These are phyloP conservation scores for Penicillium bovifimosum DNA, from an alignment of 495 filamentous ascomycete species.

Conservation along the genomic window DNA sequence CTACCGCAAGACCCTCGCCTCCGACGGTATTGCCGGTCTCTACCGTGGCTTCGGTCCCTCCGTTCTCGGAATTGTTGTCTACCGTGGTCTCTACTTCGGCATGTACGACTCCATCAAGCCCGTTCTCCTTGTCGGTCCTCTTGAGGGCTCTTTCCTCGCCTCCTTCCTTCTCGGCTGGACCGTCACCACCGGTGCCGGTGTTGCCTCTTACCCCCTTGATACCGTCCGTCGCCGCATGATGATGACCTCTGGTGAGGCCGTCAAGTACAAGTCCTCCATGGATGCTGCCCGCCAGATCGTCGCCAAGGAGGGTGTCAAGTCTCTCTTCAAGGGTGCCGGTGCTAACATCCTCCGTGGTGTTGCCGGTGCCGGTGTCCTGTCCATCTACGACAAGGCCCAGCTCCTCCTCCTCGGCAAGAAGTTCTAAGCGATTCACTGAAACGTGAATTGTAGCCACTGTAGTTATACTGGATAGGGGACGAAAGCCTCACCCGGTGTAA, in stretches of 20 bases:
- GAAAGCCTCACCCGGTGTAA: slow-evolving; percentile 22
- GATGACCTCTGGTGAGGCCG: slow-evolving; percentile 95
- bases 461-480: slow-evolving; percentile 35
- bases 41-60: slow-evolving; percentile 99
- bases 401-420: slow-evolving; percentile 98
- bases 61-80: slow-evolving; percentile 96
- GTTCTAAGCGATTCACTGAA: slow-evolving; percentile 68
- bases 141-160: slow-evolving; percentile 97
- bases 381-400: slow-evolving; percentile 99
- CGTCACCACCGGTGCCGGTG: slow-evolving; percentile 99
- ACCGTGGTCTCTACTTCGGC: slow-evolving; percentile 99
- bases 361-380: slow-evolving; percentile 99
- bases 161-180: slow-evolving; percentile 98
- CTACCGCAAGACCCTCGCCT: slow-evolving; percentile 99
- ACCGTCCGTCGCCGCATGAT: slow-evolving; percentile 99
- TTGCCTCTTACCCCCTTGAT: slow-evolving; percentile 99
- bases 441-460: slow-evolving; percentile 18
- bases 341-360: slow-evolving; percentile 99
- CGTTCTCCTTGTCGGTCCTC: slow-evolving; percentile 82
- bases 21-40: slow-evolving; percentile 97
- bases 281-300: slow-evolving; percentile 95
- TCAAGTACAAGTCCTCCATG: slow-evolving; percentile 95
- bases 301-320: slow-evolving; percentile 92
- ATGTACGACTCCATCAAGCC: slow-evolving; percentile 99
- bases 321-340: slow-evolving; percentile 99